Conservation (phyloP, 2,329 filamentous ascomycete genomes). For the Penicillium thymicola region DNA sequence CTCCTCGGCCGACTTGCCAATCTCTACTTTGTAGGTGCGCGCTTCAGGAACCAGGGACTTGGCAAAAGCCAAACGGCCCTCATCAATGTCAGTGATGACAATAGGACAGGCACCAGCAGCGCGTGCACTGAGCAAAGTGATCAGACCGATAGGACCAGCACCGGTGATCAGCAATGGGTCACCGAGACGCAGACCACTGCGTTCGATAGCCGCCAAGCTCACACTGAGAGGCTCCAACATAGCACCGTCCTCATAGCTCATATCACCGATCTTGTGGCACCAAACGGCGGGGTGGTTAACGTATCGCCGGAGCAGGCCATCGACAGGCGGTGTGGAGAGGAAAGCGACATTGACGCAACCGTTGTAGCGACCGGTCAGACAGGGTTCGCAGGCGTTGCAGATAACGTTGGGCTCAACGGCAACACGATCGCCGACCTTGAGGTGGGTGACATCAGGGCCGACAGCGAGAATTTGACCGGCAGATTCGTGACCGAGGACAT, state of each 20-base stretch:
- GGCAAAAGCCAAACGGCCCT: slow-evolving; percentile 78
- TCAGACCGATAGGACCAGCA: slow-evolving; percentile 88
- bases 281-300: slow-evolving; percentile 91
- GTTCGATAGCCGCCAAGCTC: slow-evolving; percentile 80
- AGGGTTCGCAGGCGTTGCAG: slow-evolving; percentile 86
- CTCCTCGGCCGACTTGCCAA: slow-evolving; percentile 58
- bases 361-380: slow-evolving; percentile 90
- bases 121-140: slow-evolving; percentile 77
- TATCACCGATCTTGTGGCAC: slow-evolving; percentile 93
- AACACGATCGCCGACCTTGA: slow-evolving; percentile 84
- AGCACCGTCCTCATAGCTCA: slow-evolving; percentile 88
- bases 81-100: slow-evolving; percentile 92
- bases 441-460: slow-evolving; percentile 65
- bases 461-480: slow-evolving; percentile 74
- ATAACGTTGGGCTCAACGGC: slow-evolving; percentile 93
- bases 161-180: slow-evolving; percentile 88
- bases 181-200: slow-evolving; percentile 75
- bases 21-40: slow-evolving; percentile 61
- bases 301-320: slow-evolving; percentile 83
- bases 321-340: slow-evolving; percentile 84
- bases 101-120: slow-evolving; percentile 88
- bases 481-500: slow-evolving; percentile 92
- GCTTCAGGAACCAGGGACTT: slow-evolving; percentile 77
- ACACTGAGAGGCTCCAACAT: slow-evolving; percentile 88
- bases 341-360: slow-evolving; percentile 84